A percentile compares a stretch with the other conserved stretches of the same genome.
Conservation (phyloP, 169 alveolate species). For the Eimeria maxima region DNA sequence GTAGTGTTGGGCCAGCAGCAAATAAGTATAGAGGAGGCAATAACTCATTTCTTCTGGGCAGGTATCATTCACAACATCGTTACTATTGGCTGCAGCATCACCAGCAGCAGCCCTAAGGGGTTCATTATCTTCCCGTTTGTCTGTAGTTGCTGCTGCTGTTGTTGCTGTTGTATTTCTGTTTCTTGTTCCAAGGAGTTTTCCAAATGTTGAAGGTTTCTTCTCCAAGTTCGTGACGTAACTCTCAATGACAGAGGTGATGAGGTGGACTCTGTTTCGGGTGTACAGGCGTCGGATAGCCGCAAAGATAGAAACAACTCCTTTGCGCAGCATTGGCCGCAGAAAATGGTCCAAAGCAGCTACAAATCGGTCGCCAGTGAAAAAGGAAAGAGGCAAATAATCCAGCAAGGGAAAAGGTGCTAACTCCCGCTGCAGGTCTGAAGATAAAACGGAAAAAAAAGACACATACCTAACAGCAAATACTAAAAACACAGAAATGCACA, state of each 20-base stretch:
- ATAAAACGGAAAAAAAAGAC: not conserved
- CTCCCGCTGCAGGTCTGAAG: not conserved
- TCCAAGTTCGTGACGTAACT: slow-evolving; percentile 53
- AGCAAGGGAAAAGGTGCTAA: slow-evolving; percentile 38
- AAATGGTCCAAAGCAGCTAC: slow-evolving; percentile 45
- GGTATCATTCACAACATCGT: too few relatives aligned
- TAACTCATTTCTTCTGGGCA: not conserved
- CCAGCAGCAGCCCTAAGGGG: not conserved
- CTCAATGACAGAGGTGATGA: slow-evolving; percentile 42
- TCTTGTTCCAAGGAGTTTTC: not conserved
- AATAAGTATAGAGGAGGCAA: slow-evolving; percentile 60
- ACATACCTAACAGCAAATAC: not conserved
- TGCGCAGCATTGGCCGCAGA: slow-evolving; percentile 75
- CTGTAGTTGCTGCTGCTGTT: not conserved
- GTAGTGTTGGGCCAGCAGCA: slow-evolving; percentile 84
- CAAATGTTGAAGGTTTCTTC: slow-evolving; percentile 39
- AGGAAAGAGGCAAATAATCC: slow-evolving; percentile 35
- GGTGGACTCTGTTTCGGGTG: slow-evolving; percentile 49
- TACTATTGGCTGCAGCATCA: not conserved
- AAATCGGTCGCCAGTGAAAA: slow-evolving; percentile 60
- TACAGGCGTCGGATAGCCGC: slow-evolving; percentile 56
- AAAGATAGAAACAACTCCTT: slow-evolving; percentile 70
- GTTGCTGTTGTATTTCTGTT: slow-evolving; percentile 15
- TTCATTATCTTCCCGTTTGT: not conserved
- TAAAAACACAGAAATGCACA: not conserved